Evolutionary conservation across 768 basidiomycete genomes (phyloP), one percentile per base, ranked within the genome.

Genomic region (Tulasnella sp.): DNA sequence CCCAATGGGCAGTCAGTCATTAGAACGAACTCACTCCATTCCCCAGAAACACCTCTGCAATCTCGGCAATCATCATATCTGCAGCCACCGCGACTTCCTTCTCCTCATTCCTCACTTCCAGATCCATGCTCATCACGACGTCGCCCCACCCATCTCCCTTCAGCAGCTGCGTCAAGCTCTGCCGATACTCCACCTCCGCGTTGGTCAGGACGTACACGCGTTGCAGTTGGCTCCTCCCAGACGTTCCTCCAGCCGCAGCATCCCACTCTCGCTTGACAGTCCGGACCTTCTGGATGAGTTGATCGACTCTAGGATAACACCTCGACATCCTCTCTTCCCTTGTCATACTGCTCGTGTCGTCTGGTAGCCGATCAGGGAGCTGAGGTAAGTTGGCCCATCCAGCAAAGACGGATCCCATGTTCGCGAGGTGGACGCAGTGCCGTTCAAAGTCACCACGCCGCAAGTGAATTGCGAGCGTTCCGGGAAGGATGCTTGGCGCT

Each of bases 1-100:
- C n/a, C n/a, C n/a, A n/a, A n/a, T n/a, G n/a, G n/a, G 3, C 10
- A n/a, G n/a, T n/a, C n/a, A n/a, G n/a, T n/a, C n/a, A n/a, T n/a
- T n/a, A n/a, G n/a, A n/a, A n/a, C n/a, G n/a, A n/a, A 75, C 79
- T 65, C 50, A 82, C 80, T 58, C 81, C 81, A 64, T 82, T 83
- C 0, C 81, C 82, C 5, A 83, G 69, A 65, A 82, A 83, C 45
- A 81, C 77, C 64, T 82, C 78, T 1, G 80, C 80, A 48, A 72
- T 70, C 65, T 78, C 74, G 0, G 78, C 82, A 24, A 83, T 74
- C 10, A 75, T 78, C 81, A 83, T 83, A 66, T 83, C 81, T 34
- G 82, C 74, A 0, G 79, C 80, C 67, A 76, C 76, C 23, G 70
- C 72, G 2, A 82, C 78, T 13, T 77, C 68, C 13, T 65, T 68